Evolutionary conservation across 129 eudicot genomes (phyloP).

Genomic region (Escallonia rubra): DNA sequence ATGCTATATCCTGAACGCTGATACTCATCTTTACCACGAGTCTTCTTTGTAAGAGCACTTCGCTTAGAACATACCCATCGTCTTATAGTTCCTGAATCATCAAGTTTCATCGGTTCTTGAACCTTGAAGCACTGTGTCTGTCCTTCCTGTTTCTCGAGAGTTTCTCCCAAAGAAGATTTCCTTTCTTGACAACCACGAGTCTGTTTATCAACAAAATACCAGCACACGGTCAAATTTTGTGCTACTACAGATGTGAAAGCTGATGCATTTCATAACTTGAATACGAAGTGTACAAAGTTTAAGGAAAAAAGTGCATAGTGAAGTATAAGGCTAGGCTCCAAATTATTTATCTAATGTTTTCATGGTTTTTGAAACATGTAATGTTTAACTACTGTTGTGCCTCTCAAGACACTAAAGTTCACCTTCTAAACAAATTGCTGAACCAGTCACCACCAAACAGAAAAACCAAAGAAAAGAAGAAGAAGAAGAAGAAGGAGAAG

Average conservation of each 20-base stretch:
- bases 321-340: not conserved
- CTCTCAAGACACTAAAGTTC: too few species aligned
- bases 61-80: conserved; percentile 63
- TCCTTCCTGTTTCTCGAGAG: conserved; percentile 4
- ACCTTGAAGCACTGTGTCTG: conserved; percentile 5
- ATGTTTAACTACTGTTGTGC: too few species aligned
- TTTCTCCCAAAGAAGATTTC: conserved; percentile 17
- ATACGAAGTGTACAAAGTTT: not conserved
- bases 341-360: too few species aligned
- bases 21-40: conserved; percentile 4
- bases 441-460: not conserved
- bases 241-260: not conserved
- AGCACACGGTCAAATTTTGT: not conserved
- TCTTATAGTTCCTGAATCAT: conserved; percentile 31
- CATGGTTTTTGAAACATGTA: too few species aligned
- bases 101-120: conserved; percentile 18
- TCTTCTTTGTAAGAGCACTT: conserved; percentile 38
- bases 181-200: conserved; percentile 18
- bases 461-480: not conserved
- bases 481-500: not conserved
- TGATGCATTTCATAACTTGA: too few species aligned
- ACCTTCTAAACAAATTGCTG: too few species aligned
- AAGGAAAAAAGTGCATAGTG: not conserved
- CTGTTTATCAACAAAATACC: conserved; percentile 28
- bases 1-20: conserved; percentile 13